Evolutionary conservation across 2,329 filamentous ascomycete genomes (phyloP), one percentile per base, ranked within the genome.

Genomic region (Leptodontidium sp.): DNA sequence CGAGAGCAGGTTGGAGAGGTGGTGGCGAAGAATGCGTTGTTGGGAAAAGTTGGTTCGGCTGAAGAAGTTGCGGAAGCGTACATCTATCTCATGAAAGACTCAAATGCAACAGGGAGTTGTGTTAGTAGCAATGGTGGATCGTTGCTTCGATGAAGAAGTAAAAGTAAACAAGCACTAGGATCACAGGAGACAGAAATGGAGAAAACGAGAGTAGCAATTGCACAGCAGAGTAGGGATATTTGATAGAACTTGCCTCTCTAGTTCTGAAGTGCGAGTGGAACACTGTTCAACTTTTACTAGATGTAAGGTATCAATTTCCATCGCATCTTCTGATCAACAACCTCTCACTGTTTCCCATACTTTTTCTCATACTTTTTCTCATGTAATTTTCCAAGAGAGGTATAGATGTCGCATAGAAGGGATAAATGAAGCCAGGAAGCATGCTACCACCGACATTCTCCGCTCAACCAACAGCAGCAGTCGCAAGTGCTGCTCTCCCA

Each of bases 41-140:
- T 68, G 55, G 69, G 65, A 50, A 67, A 68, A 24, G 50, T 65
- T 21, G 69, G 67, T 14, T 62, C 2, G 5, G 75, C 80, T 0
- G 78, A 81, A 35, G 58, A 79, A 82, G 76, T 82, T n/a, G 80
- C 78, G 1, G 81, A 82, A 72, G 79, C 79, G 6, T 83, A 81
- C 55, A 43, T 82, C 6, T 82, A 80, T 59, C 72, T 80, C 35
- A 81, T 82, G 78, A 82, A 79, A 72, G 77, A 81, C 57, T 75
- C 73, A 0, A 78, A 79, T 70, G 72, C 72, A 8, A 81, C 79
- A 0, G 79, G 78, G 0, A 72, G 70, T 2, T 15, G 72, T 80
- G 21, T 64, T 11, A 57, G 50, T 26, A 64, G 35, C 12, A 40
- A 64, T 26, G 62, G 35, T 5, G 5, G 50, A 29, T 29, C 50